phyloP scores from a whole-genome alignment of 305 asterid genomes.

The Fraxinus angustifolia region DNA sequence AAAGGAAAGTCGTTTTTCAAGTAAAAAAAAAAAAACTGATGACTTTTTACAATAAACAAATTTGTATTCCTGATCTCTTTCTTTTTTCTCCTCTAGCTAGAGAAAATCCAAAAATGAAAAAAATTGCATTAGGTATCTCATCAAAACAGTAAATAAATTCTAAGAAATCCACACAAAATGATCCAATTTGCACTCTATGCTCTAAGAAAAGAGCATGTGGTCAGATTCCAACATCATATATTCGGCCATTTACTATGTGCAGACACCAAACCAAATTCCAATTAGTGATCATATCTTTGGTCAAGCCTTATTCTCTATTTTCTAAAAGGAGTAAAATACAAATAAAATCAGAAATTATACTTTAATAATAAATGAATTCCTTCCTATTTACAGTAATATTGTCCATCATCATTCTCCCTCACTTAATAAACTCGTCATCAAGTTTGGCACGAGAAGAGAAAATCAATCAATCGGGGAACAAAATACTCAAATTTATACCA shows the following conservation, averaged over 20 bases:
- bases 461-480: neutral
- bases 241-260: neutral
- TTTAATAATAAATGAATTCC: no score
- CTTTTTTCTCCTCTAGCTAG: neutral
- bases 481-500: neutral
- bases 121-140: neutral
- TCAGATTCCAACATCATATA: neutral
- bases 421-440: neutral
- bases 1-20: neutral
- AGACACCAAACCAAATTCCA: neutral
- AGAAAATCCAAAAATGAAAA: neutral
- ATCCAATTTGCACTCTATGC: neutral
- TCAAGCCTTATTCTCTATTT: neutral
- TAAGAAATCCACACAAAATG: neutral
- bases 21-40: no score
- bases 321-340: neutral
- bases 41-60: neutral
- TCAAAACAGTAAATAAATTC: neutral
- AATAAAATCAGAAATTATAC: neutral
- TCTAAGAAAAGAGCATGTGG: neutral
- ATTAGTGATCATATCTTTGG: neutral
- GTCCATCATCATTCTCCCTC: neutral
- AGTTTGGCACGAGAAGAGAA: neutral
- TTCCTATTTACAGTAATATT: neutral
- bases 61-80: neutral